These are phyloP conservation scores for Clavariopsis aquatica DNA, from an alignment of 495 filamentous ascomycete species.

Conservation along the genomic window DNA sequence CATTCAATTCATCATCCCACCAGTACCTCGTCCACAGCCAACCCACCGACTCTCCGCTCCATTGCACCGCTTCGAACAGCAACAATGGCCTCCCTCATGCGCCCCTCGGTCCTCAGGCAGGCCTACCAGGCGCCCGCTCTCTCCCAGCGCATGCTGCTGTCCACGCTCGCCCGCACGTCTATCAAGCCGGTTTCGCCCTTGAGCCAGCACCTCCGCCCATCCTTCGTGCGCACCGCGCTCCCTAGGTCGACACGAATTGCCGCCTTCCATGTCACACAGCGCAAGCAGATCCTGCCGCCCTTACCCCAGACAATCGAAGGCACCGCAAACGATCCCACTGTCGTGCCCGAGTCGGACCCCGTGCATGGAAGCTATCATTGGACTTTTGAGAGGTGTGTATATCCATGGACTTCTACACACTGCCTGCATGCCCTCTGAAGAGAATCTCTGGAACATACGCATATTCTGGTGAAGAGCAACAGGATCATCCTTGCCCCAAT, in stretches of 20 bases:
- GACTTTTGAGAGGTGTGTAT: constrained; percentile 81
- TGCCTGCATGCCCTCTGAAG: too few relatives aligned
- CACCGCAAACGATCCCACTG: constrained; percentile 78
- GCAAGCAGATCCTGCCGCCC: constrained; percentile 49
- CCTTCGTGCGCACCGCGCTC: constrained; percentile 30
- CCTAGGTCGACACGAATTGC: constrained; percentile 41
- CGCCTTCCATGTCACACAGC: constrained; percentile 47
- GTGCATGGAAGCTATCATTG: constrained; percentile 95
- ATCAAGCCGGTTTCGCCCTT: constrained; percentile 32
- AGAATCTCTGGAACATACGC: too few relatives aligned
- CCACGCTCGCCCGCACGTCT: constrained; percentile 36
- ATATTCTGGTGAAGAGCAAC: too few relatives aligned
- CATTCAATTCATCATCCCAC: constrained; percentile 8
- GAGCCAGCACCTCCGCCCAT: constrained; percentile 35
- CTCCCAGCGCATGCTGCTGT: constrained; percentile 38
- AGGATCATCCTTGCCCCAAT: too few relatives aligned
- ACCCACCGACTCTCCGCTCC: constrained; percentile 16
- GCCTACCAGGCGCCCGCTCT: constrained; percentile 33
- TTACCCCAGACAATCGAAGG: constrained; percentile 50
- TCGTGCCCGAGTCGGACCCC: constrained; percentile 68
- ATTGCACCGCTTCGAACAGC: neutral
- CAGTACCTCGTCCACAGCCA: neutral
- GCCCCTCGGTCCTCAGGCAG: constrained; percentile 44
- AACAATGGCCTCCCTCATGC: constrained; percentile 47
- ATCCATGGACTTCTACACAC: neutral